phyloP scores from a whole-genome alignment of 2,329 filamentous ascomycete genomes.

The Neofusicoccum parvum region DNA sequence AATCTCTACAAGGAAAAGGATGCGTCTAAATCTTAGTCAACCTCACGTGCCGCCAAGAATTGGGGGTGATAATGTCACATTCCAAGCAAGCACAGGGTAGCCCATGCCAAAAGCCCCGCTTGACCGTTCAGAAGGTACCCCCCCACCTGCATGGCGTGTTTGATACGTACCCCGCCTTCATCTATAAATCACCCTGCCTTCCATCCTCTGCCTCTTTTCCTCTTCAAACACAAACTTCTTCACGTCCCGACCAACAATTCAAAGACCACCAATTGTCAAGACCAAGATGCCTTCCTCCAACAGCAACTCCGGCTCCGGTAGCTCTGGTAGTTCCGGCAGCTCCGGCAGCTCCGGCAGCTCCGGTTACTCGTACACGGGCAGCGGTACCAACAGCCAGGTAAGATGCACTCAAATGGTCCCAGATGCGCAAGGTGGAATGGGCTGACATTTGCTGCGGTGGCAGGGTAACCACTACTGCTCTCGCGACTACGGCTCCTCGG shows the following conservation, averaged over 20 bases:
- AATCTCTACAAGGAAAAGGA: too few relatives aligned
- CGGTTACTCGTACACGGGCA: constrained; percentile 43
- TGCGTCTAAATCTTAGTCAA: too few relatives aligned
- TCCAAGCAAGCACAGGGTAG: too few relatives aligned
- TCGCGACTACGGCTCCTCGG: constrained; percentile 39
- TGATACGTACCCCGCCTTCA: neutral
- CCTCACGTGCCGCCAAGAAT: too few relatives aligned
- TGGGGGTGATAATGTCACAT: too few relatives aligned
- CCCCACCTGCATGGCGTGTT: too few relatives aligned
- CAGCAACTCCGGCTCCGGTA: neutral
- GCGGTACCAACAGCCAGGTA: constrained; percentile 44
- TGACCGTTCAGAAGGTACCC: too few relatives aligned
- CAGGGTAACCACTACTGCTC: constrained; percentile 45
- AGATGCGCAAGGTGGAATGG: neutral
- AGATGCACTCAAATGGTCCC: too few relatives aligned
- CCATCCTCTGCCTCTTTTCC: neutral
- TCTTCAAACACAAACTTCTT: neutral
- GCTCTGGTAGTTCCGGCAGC: constrained; percentile 8
- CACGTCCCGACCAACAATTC: neutral
- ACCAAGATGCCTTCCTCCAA: neutral
- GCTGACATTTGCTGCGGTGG: neutral
- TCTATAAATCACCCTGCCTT: neutral
- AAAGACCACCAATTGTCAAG: neutral
- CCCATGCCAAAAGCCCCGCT: too few relatives aligned
- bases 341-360: constrained; percentile 18